Evolutionary conservation across 176 grass and related monocot genomes (phyloP).

Genomic region (Carex littledalei): DNA sequence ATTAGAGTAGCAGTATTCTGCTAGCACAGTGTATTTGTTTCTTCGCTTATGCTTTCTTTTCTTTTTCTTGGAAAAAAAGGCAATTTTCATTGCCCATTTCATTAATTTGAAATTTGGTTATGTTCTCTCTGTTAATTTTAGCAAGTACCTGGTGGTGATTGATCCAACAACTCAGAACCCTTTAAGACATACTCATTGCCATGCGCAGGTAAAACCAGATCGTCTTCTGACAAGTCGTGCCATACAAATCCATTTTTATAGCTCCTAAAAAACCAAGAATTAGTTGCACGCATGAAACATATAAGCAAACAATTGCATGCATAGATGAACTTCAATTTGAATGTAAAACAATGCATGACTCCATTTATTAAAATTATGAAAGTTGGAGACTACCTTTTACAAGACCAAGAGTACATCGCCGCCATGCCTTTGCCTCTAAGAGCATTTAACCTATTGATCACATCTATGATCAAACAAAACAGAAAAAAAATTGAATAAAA

Average conservation of each 20-base stretch:
- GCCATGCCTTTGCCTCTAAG: conserved; percentile 85
- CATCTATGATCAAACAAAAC: conserved; percentile 48
- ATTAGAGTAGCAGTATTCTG: neutral
- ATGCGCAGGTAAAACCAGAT: conserved; percentile 46
- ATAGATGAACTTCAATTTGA: neutral
- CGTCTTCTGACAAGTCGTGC: conserved; percentile 60
- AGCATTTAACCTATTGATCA: conserved; percentile 80
- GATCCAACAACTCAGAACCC: conserved; percentile 39
- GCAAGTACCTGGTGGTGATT: conserved; percentile 21
- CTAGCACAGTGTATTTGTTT: neutral
- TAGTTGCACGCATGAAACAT: neutral
- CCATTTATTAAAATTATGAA: neutral
- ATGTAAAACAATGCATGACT: neutral
- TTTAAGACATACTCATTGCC: conserved; percentile 63
- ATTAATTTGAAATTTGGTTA: too few species aligned
- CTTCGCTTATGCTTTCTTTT: neutral
- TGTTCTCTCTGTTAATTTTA: neutral
- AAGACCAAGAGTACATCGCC: conserved; percentile 93
- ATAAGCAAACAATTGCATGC: neutral
- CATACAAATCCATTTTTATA: conserved; percentile 75
- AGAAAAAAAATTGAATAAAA: conserved; percentile 9
- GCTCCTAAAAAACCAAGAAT: conserved; percentile 29
- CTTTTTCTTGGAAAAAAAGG: too few species aligned
- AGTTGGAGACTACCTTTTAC: conserved; percentile 59
- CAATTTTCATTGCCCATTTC: too few species aligned